Percentiles rank a stretch among this genome's conserved stretches.
Conservation (phyloP, 805 yeast genomes). For the Candida michaelii region DNA sequence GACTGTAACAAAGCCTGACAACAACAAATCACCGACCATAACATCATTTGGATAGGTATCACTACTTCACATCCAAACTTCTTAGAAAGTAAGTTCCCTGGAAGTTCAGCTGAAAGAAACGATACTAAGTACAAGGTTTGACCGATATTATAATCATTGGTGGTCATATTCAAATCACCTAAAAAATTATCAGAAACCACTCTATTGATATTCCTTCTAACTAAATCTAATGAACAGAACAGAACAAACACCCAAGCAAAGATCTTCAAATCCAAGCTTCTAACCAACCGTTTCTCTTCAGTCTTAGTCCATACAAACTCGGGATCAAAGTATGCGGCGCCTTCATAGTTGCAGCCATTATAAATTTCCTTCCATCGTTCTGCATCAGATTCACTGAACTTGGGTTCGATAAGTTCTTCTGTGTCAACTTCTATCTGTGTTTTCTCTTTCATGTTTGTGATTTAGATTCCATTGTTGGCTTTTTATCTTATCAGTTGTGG, state of each 20-base stretch:
- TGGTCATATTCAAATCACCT: slow-evolving; percentile 32
- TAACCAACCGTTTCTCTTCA: slow-evolving; percentile 50
- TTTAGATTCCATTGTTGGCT: no score
- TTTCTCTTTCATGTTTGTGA: no score
- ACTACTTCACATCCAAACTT: slow-evolving; percentile 59
- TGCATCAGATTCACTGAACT: slow-evolving; percentile 33
- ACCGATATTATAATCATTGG: slow-evolving; percentile 40
- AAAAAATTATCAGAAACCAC: slow-evolving; percentile 24
- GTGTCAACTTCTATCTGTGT: background rate
- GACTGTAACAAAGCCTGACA: slow-evolving; percentile 23
- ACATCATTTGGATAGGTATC: slow-evolving; percentile 45
- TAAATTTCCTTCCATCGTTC: slow-evolving; percentile 46
- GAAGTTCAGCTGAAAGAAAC: slow-evolving; percentile 46
- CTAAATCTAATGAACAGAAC: slow-evolving; percentile 22
- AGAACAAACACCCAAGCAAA: slow-evolving; percentile 51
- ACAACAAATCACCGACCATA: slow-evolving; percentile 28
- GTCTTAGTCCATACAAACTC: slow-evolving; percentile 51
- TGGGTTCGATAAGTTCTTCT: background rate
- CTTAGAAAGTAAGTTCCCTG: slow-evolving; percentile 62
- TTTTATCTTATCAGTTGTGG: no score
- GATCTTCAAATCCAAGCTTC: slow-evolving; percentile 54
- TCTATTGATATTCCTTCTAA: slow-evolving; percentile 22
- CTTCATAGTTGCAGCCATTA: slow-evolving; percentile 52
- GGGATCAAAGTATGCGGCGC: slow-evolving; percentile 57
- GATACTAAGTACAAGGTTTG: slow-evolving; percentile 40